Evolutionary conservation across 2,329 filamentous ascomycete genomes (phyloP).

Genomic region (Hypoxylon sp.): DNA sequence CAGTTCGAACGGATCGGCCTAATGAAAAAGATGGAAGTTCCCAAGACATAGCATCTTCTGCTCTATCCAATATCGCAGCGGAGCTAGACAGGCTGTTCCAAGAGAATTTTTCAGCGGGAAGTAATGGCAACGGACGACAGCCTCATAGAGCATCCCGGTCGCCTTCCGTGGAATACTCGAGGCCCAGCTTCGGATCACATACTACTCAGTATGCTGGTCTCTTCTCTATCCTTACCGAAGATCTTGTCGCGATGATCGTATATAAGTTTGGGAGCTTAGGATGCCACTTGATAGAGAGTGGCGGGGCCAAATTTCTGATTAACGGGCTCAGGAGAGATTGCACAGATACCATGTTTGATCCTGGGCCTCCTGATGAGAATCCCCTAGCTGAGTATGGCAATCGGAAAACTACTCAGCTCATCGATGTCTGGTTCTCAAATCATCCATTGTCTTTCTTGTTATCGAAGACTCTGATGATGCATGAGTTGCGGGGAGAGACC

Average conservation of each 20-base stretch:
- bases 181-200: conserved; percentile 1
- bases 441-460: conserved; percentile 19
- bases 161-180: background rate
- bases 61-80: conserved; percentile 3
- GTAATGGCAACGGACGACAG: background rate
- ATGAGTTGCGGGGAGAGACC: conserved; percentile 16
- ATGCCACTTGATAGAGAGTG: conserved; percentile 7
- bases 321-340: conserved; percentile 11
- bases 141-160: background rate
- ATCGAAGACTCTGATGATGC: conserved; percentile 18
- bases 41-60: background rate
- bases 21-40: conserved; percentile 6
- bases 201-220: conserved; percentile 12
- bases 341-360: conserved; percentile 19
- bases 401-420: conserved; percentile 17
- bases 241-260: conserved; percentile 15
- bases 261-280: conserved; percentile 15
- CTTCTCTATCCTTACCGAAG: conserved; percentile 16
- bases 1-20: conserved; percentile 4
- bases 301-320: conserved; percentile 12
- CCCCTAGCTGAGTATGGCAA: conserved; percentile 19
- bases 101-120: conserved; percentile 1
- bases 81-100: conserved; percentile 10
- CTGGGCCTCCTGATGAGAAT: background rate
- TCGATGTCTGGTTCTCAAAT: conserved; percentile 21